phyloP scores from a whole-genome alignment of 306 rosid species.

The Benincasa hispida region DNA sequence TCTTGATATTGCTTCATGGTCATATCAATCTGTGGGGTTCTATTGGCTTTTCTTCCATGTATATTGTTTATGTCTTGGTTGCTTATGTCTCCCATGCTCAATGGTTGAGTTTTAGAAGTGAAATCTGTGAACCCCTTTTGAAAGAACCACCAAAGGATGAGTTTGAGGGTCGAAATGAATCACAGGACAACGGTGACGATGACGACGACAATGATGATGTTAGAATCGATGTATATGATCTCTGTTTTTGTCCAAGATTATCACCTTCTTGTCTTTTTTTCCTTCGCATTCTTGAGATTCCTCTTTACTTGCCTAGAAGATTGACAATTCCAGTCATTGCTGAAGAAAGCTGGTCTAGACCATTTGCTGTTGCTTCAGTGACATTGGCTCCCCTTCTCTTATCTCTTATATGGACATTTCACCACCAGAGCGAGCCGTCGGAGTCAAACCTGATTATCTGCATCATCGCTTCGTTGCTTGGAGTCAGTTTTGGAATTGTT shows the following conservation, averaged over 20 bases:
- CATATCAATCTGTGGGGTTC: constrained; percentile 49
- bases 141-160: constrained; percentile 2
- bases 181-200: not conserved
- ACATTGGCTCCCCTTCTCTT: constrained; percentile 53
- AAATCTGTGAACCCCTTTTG: constrained; percentile 3
- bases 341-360: constrained; percentile 67
- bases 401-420: constrained; percentile 29
- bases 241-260: not conserved
- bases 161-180: not conserved
- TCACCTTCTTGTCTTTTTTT: not conserved
- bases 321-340: constrained; percentile 57
- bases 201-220: not conserved
- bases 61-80: constrained; percentile 47
- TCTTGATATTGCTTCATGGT: constrained; percentile 34
- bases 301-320: constrained; percentile 68
- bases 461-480: constrained; percentile 22
- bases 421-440: constrained; percentile 17
- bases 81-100: constrained; percentile 42
- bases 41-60: constrained; percentile 37
- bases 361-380: constrained; percentile 54
- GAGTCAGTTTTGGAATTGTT: constrained; percentile 37
- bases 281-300: constrained; percentile 33
- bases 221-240: not conserved
- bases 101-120: constrained; percentile 2
- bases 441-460: constrained; percentile 16